These are phyloP conservation scores for Hyaloraphidium curvatum DNA, from an alignment of 192 early-diverging fungal species.

Conservation along the genomic window DNA sequence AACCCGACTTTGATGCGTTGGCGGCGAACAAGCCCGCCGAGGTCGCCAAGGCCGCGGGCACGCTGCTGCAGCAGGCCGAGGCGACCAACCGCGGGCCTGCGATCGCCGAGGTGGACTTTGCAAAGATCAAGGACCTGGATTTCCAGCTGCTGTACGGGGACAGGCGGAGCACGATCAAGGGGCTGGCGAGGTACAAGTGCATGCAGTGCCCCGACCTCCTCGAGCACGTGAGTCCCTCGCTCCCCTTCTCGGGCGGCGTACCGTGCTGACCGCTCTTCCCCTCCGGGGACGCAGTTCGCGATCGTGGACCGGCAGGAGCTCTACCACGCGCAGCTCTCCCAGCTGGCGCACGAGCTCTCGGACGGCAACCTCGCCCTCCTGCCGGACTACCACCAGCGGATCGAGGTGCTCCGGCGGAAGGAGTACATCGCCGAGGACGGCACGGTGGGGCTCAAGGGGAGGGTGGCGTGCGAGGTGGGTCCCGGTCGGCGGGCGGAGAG, in stretches of 20 bases:
- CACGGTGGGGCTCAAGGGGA: slow-evolving; percentile 85
- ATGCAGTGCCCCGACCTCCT: slow-evolving; percentile 52
- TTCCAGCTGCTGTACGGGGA: slow-evolving; percentile 56
- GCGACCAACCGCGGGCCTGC: not conserved
- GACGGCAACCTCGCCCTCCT: slow-evolving; percentile 83
- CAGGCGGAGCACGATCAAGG: slow-evolving; percentile 28
- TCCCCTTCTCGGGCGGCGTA: not conserved
- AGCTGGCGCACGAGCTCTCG: slow-evolving; percentile 56
- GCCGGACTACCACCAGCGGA: slow-evolving; percentile 77
- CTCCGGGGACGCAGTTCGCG: no score
- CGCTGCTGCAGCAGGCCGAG: no score
- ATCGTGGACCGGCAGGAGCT: no score
- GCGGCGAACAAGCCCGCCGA: no score
- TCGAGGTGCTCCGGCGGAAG: slow-evolving; percentile 64
- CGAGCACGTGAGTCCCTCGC: slow-evolving; percentile 37
- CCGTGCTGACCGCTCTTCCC: no score
- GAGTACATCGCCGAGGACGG: slow-evolving; percentile 64
- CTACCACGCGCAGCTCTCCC: slow-evolving; percentile 44
- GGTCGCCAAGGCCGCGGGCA: no score
- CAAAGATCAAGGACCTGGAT: slow-evolving; percentile 67
- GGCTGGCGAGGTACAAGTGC: slow-evolving; percentile 40
- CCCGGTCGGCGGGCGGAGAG: not conserved
- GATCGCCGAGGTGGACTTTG: slow-evolving; percentile 54
- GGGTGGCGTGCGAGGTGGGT: slow-evolving; percentile 74
- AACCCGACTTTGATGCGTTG: no score